A percentile compares a stretch with the other conserved stretches of the same genome.
phyloP scores from a whole-genome alignment of 1,284 basidiomycete genomes.

The Sporisorium graminicola region DNA sequence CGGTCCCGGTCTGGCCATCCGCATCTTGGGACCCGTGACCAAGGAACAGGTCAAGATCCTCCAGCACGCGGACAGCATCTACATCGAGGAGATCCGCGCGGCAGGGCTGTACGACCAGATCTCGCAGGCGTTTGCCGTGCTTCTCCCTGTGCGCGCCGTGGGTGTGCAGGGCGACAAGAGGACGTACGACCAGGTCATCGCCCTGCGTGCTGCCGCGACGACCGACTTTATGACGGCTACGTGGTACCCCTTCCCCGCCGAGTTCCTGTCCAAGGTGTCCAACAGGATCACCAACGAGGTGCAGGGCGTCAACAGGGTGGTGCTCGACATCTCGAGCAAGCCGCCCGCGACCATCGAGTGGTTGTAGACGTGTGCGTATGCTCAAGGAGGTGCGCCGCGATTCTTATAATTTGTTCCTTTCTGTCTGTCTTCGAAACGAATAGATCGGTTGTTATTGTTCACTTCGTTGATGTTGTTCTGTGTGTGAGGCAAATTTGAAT shows the following conservation, averaged over 20 bases:
- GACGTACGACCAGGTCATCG: constrained; percentile 91
- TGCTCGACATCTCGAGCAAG: constrained; percentile 90
- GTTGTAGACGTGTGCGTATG: too few relatives aligned
- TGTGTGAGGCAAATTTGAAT: not conserved
- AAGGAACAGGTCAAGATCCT: constrained; percentile 91
- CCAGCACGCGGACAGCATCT: constrained; percentile 96
- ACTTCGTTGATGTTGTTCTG: not conserved
- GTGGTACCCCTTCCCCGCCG: constrained; percentile 86
- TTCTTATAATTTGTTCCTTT: not conserved
- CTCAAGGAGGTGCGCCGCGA: constrained; percentile 1
- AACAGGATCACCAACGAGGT: constrained; percentile 99
- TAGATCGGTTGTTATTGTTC: constrained; percentile 5
- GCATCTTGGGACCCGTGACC: constrained; percentile 94
- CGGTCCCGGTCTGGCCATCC: constrained; percentile 97
- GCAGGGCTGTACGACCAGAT: constrained; percentile 94
- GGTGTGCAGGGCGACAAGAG: constrained; percentile 97
- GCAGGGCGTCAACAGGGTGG: constrained; percentile 77
- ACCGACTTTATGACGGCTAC: constrained; percentile 70
- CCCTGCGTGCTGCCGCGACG: constrained; percentile 65
- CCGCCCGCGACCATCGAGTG: constrained; percentile 81
- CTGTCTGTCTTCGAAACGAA: not conserved
- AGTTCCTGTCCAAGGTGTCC: constrained; percentile 89
- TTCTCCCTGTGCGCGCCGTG: constrained; percentile 95
- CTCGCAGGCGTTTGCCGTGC: constrained; percentile 95
- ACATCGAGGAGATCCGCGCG: constrained; percentile 95